These are phyloP conservation scores for Ophiostoma sp. DNA, from an alignment of 2,329 filamentous ascomycete genomes.

Conservation along the genomic window DNA sequence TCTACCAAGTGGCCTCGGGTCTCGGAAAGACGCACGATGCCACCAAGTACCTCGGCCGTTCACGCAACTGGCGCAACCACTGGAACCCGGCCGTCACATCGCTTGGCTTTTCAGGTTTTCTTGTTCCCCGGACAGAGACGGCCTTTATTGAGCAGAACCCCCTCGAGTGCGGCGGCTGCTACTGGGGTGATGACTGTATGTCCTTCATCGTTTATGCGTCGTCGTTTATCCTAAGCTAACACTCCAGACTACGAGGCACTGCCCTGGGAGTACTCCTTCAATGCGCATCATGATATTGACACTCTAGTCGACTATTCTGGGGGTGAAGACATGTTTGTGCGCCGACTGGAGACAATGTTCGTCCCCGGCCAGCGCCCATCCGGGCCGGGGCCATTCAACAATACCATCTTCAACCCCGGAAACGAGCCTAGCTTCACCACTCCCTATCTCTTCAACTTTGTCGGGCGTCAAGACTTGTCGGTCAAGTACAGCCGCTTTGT, in stretches of 20 bases:
- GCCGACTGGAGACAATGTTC: slow-evolving; percentile 58
- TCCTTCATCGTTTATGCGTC: background rate
- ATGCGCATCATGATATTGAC: slow-evolving; percentile 60
- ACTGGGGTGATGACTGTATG: background rate
- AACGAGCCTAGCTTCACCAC: slow-evolving; percentile 64
- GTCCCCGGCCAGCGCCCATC: slow-evolving; percentile 41
- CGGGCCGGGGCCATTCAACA: slow-evolving; percentile 24
- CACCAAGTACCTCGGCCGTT: slow-evolving; percentile 55
- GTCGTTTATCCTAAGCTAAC: background rate
- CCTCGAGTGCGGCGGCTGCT: background rate
- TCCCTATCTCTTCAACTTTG: slow-evolving; percentile 65
- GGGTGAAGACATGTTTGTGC: slow-evolving; percentile 43
- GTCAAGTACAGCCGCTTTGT: slow-evolving; percentile 54
- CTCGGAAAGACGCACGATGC: slow-evolving; percentile 45
- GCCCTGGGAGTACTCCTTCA: slow-evolving; percentile 62
- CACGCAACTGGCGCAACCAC: slow-evolving; percentile 65
- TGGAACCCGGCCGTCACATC: slow-evolving; percentile 57
- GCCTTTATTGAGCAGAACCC: background rate
- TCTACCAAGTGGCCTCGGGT: slow-evolving; percentile 59
- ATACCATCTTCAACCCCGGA: slow-evolving; percentile 43
- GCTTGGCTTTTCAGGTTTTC: slow-evolving; percentile 43
- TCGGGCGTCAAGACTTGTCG: slow-evolving; percentile 55
- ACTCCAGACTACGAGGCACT: background rate
- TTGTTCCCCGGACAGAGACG: background rate
- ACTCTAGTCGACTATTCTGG: slow-evolving; percentile 50